phyloP scores from a whole-genome alignment of 148 eudicot genomes.

The Arbutus unedo region DNA sequence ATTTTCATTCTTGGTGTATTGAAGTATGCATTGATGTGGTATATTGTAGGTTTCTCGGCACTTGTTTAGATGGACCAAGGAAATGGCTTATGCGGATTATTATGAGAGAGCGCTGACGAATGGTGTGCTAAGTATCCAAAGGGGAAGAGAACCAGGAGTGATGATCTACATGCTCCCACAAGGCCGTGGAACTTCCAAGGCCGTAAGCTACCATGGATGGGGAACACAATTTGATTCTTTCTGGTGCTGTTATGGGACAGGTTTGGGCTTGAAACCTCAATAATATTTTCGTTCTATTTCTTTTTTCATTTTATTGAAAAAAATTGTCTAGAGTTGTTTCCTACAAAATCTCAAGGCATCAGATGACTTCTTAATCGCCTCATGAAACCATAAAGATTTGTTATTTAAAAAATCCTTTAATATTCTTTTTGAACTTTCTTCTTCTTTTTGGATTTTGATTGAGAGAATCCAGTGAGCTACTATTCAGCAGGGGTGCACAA shows the following conservation, averaged over 20 bases:
- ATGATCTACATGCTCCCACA: constrained; percentile 96
- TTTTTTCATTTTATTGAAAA: neutral
- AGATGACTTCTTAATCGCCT: neutral
- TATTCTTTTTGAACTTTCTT: neutral
- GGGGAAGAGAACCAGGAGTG: constrained; percentile 77
- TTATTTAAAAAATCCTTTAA: neutral
- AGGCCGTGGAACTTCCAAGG: constrained; percentile 74
- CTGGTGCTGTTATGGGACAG: constrained; percentile 99
- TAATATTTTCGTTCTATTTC: neutral
- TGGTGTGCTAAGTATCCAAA: constrained; percentile 89
- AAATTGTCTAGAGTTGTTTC: neutral
- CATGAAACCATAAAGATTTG: neutral
- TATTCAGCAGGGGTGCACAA: neutral
- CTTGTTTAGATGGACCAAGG: constrained; percentile 90
- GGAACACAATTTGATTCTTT: constrained; percentile 62
- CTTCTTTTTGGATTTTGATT: neutral
- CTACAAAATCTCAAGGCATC: neutral
- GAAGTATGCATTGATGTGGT: neutral
- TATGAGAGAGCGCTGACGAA: constrained; percentile 88
- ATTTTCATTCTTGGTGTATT: neutral
- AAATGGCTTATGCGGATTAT: constrained; percentile 79
- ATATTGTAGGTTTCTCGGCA: constrained; percentile 68
- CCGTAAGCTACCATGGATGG: constrained; percentile 57
- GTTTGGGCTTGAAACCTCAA: constrained; percentile 28
- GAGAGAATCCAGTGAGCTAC: neutral